Percentiles rank a stretch among this genome's conserved stretches.
Conservation (phyloP, 208 protist genomes). For the Strigomonas culicis region DNA sequence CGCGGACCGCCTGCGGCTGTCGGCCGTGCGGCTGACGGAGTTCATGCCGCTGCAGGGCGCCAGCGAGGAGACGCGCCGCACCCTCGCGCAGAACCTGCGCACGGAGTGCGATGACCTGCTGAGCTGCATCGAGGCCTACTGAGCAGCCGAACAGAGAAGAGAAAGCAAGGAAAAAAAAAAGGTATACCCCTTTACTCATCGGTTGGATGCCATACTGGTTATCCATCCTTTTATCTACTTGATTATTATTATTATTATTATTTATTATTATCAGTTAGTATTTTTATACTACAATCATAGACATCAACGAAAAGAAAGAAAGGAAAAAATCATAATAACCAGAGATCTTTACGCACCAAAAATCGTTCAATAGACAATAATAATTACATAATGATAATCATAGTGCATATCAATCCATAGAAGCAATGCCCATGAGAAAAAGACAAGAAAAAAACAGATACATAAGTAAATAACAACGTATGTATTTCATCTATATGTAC, state of each 20-base stretch:
- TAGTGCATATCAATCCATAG: neutral
- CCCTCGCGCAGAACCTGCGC: conserved; percentile 62
- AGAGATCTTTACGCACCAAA: neutral
- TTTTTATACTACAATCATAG: neutral
- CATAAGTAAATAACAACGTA: conserved; percentile 5
- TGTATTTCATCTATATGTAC: neutral
- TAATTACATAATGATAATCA: neutral
- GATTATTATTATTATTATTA: neutral
- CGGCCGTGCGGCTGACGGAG: conserved; percentile 73
- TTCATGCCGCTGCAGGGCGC: conserved; percentile 79
- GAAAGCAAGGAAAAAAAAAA: neutral
- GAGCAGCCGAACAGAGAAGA: conserved; percentile 3
- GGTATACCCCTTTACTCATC: neutral
- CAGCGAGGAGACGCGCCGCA: conserved; percentile 59
- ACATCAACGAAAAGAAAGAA: neutral
- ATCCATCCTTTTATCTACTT: neutral
- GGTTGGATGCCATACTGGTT: neutral
- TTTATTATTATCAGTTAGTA: no score
- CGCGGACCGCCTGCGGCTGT: conserved; percentile 77
- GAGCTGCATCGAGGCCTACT: conserved; percentile 71
- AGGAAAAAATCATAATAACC: neutral
- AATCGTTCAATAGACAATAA: neutral
- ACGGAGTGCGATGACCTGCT: conserved; percentile 82
- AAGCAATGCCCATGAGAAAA: conserved; percentile 5
- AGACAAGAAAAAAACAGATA: neutral